Conservation (phyloP, 352 stramenopile genomes). For the Phytophthora syringae region DNA sequence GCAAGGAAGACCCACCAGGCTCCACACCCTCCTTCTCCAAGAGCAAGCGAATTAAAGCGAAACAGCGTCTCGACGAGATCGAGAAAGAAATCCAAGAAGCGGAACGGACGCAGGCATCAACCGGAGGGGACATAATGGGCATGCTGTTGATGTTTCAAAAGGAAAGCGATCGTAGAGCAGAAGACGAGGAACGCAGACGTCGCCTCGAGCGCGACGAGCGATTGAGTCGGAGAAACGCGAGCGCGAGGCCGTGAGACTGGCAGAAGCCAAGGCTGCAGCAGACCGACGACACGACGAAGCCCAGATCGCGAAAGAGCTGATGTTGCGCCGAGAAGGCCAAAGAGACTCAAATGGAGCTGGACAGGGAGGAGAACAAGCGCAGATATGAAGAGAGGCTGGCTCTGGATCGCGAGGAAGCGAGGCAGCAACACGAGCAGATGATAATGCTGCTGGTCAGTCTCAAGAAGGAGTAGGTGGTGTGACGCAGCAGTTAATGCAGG, state of each 20-base stretch:
- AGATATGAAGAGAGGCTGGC: not conserved
- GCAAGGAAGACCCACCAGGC: not conserved
- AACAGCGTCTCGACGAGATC: not conserved
- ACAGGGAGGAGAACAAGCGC: not conserved
- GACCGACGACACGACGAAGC: too few species aligned
- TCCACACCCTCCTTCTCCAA: not conserved
- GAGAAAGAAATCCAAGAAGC: not conserved
- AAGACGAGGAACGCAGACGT: not conserved
- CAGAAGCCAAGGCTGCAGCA: too few species aligned
- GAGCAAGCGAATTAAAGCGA: not conserved
- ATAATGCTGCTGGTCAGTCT: too few species aligned
- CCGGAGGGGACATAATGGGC: not conserved
- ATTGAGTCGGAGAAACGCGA: too few species aligned
- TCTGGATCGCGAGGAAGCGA: too few species aligned
- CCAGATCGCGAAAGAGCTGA: too few species aligned
- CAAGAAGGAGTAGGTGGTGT: not conserved
- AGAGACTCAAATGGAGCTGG: too few species aligned
- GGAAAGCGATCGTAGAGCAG: slow-evolving; percentile 5
- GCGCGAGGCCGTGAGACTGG: too few species aligned
- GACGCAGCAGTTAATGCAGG: too few species aligned
- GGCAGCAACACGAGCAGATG: too few species aligned
- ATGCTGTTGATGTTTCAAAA: slow-evolving; percentile 7
- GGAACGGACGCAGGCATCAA: not conserved
- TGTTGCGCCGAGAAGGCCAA: too few species aligned
- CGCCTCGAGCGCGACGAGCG: too few species aligned